These are phyloP conservation scores for Pichia scutulata DNA, from an alignment of 805 yeast genomes.

Conservation along the genomic window DNA sequence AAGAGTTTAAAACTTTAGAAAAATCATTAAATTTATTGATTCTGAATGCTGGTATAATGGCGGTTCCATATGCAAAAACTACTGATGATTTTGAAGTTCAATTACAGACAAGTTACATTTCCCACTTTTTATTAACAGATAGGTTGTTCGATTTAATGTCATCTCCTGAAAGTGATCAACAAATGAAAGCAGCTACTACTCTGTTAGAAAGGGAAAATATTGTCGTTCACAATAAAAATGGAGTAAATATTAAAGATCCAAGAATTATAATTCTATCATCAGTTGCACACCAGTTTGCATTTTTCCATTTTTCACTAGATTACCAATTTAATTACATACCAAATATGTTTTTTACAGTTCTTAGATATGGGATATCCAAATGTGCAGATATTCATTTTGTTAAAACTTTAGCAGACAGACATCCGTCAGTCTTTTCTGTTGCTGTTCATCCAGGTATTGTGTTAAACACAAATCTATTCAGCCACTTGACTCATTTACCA, in stretches of 20 bases:
- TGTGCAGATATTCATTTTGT: constrained; percentile 70
- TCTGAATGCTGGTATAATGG: constrained; percentile 78
- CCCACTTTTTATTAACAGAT: constrained; percentile 67
- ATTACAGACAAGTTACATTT: constrained; percentile 67
- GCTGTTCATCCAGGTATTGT: constrained; percentile 82
- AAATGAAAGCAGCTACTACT: neutral
- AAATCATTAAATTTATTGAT: constrained; percentile 50
- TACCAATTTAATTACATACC: constrained; percentile 52
- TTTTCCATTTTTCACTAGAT: constrained; percentile 39
- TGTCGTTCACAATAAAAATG: constrained; percentile 2
- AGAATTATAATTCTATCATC: constrained; percentile 60
- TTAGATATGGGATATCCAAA: constrained; percentile 71
- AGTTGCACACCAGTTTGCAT: constrained; percentile 51
- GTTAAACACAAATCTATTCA: constrained; percentile 70
- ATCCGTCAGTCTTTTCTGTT: constrained; percentile 56
- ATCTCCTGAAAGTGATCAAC: constrained; percentile 15
- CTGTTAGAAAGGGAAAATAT: neutral
- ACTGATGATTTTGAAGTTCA: constrained; percentile 66
- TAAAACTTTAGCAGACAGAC: constrained; percentile 52
- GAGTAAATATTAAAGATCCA: constrained; percentile 28
- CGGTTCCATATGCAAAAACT: constrained; percentile 59
- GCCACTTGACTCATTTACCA: constrained; percentile 73
- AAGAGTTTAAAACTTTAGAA: constrained; percentile 39
- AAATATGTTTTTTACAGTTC: constrained; percentile 63
- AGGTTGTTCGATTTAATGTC: constrained; percentile 48